Base-by-base conservation (phyloP, 2,329 filamentous ascomycete genomes). In the Emmonsia crescens region DNA sequence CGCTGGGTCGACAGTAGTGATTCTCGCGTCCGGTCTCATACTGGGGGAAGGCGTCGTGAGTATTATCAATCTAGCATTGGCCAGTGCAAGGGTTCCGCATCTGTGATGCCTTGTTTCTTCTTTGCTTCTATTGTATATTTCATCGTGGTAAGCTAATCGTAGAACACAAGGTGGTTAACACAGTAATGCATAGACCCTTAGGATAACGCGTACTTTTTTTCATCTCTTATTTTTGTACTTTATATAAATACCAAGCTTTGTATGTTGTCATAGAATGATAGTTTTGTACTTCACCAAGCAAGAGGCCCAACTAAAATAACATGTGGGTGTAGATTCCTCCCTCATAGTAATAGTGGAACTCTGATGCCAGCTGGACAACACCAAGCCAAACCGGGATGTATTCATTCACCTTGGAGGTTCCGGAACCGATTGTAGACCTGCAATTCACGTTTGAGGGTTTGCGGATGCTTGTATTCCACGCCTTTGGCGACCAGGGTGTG, bases 21-120 rank as follows among this genome's bases (percentile, higher is more conserved):
- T 97, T n/a, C 77, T 97, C 46, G 93, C 94, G 0, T 87, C 84
- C 62, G 94, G 94, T 0, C 85, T 97, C 64, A 96, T 99, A 65
- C 79, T 99, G 8, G 91, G 93, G 0, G 93, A 97, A 73, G 93
- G 93, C 0, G 85, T 97, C 66, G 78, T 96, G 65, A 96, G 92
- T 71, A 96, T 99, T 69, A 82, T 94, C 31, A 97, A 96, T 72
- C 75, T 99, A 61, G 77, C 89, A 9, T 78, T 99, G 70, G 91
- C 95, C 61, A 92, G 88, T 72, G 78, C 86, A 10, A 76, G 80
- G 3, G 88, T 95, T 61, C 88, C 90, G 58, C 90, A 94, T 79
- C 76, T 90, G 36, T 66, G 24, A 63, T 16, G 16, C 10, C 9
- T 24, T 40, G 33, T 16, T 16, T 16, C 1, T 14, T 31, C 10